Evolutionary conservation across 1,139 yeast genomes (phyloP), one percentile per base, ranked within the genome.

Genomic region (Magnusiomyces paraingens): DNA sequence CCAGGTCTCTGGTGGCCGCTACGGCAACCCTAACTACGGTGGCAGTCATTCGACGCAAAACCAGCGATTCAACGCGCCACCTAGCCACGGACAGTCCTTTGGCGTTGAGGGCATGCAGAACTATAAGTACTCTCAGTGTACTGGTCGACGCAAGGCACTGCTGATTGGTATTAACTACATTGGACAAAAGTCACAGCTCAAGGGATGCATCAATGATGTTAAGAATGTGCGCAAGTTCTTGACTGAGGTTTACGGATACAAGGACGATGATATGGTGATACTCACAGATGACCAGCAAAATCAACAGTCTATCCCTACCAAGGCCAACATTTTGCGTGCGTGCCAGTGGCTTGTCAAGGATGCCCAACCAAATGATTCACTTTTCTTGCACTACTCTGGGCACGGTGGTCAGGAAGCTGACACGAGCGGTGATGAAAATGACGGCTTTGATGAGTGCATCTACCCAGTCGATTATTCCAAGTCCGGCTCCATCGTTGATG

Each of bases 341-440:
- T 88, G 90, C 91, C 84, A 82, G 59, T 91, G 98, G 98, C 77
- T 91, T 29, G 95, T 87, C 22, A 74, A 74, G 47, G 91, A 79
- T 59, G 97, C 96, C 0, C 75, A 76, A 58, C 89, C 96, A n/a
- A 88, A 90, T 64, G 93, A 73, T 56, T 66, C 73, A 17, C 60
- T 71, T 47, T 67, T 90, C 61, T 83, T 90, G 77, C 96, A 90
- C 68, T 90, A 86, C 68, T 86, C 96, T 0, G 96, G 98, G 8
- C 98, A 91, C 67, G 98, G 98, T 38, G 96, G 97, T 8, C 84
- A 83, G 62, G 82, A 87, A 10, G 73, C 76, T 56, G 97, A 91
- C 69, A 67, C 73, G 52, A 87, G 87, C 64, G 96, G 96, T 21
- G 98, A 91, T 66, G 98, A 91, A 69, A 94, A 83, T 26, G 90